Base-by-base conservation (phyloP, 306 rosid species). In the Potentilla sterilis region DNA sequence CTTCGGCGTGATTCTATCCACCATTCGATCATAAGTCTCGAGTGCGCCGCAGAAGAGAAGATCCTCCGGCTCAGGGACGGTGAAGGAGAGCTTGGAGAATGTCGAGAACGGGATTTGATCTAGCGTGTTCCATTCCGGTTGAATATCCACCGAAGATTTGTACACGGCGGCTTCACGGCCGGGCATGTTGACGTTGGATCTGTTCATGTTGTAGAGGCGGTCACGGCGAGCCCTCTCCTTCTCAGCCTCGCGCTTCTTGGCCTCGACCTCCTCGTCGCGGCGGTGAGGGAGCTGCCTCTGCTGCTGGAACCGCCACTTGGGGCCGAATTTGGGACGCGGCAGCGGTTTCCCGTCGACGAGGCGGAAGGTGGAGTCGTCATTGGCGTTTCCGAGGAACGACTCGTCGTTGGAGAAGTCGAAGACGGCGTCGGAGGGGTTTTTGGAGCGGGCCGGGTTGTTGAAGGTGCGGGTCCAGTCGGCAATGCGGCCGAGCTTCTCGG, bases 121-220 rank as follows among this genome's bases (percentile, higher is more conserved):
- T 1, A 87, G 93, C 96, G 92, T 94, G 73, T 92, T 92, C 98
- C 98, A 94, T 38, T 94, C 96, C 0, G 97, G 98, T 35, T 94
- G 98, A 32, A 94, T 57, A 57, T 57, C 35, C 14, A 57, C 35
- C 0, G 64, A 57, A 5, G 64, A 57, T 57, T 57, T 57, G 16
- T 22, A 22, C 37, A 57, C 35, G 64, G 64, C 64, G 16, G 64
- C 64, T 24, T 57, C 98, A 2, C 98, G 98, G 8, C 97, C 94
- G 0, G 70, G 72, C 0, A 28, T 22, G 46, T 94, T 78, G 28
- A 87, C 91, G 72, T 94, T 91, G 38, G 96, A 88, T 5, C 97
- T 84, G 78, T 94, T 94, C 47, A 72, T 68, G 62, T 94, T 84
- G 81, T 94, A 94, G 7, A 81, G 93, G 0, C 98, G 91, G 40